Evolutionary conservation across 495 filamentous ascomycete genomes (phyloP).

Genomic region (Talaromyces stipitatus): DNA sequence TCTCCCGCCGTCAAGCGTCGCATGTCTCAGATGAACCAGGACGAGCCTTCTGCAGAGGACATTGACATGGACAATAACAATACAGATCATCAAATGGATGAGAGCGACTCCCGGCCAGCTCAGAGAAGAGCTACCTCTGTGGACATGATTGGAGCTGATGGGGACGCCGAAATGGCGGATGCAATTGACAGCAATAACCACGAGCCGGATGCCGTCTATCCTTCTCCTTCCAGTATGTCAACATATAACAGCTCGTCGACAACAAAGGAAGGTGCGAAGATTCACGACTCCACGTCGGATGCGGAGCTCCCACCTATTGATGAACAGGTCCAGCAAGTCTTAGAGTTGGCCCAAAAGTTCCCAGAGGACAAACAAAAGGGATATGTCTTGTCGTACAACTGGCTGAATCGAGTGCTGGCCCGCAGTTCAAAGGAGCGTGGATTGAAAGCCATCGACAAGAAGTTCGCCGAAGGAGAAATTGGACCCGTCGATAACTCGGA

Average conservation of each 20-base stretch:
- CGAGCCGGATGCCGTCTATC: constrained; percentile 13
- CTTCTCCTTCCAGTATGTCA: constrained; percentile 24
- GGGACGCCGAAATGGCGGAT: constrained; percentile 12
- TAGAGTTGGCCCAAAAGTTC: constrained; percentile 40
- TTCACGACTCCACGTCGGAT: constrained; percentile 8
- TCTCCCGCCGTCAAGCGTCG: constrained; percentile 46
- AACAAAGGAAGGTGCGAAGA: constrained; percentile 11
- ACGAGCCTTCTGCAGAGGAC: constrained; percentile 18
- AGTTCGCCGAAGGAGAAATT: constrained; percentile 53
- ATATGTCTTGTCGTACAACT: constrained; percentile 70
- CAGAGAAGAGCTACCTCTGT: constrained; percentile 13
- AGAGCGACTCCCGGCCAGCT: constrained; percentile 16
- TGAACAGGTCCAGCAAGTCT: constrained; percentile 68
- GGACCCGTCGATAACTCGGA: constrained; percentile 87
- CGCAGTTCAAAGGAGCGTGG: constrained; percentile 47
- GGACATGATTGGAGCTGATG: constrained; percentile 17
- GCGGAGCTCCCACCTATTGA: constrained; percentile 53
- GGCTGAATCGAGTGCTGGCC: constrained; percentile 69
- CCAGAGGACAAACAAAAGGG: constrained; percentile 63
- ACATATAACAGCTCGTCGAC: constrained; percentile 17
- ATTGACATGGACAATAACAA: constrained; percentile 19
- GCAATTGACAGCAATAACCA: constrained; percentile 14
- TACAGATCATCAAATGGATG: constrained; percentile 5
- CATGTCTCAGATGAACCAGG: constrained; percentile 40
- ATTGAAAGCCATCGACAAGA: constrained; percentile 47